Conservation (phyloP, 768 basidiomycete species). For the Rhodotorula toruloides region DNA sequence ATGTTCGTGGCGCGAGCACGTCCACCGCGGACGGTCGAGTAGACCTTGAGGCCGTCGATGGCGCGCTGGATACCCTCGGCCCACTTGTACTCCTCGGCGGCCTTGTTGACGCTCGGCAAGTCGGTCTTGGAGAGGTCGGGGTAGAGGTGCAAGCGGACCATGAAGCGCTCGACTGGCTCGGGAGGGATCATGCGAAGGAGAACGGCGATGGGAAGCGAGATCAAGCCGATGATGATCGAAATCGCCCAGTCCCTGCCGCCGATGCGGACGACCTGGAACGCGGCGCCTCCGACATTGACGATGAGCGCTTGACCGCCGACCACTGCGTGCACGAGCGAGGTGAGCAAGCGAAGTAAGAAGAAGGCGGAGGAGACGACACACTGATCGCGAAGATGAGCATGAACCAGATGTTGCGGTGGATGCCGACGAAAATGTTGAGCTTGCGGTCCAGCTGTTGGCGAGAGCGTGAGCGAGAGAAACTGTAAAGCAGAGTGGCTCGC, state of each 20-base stretch:
- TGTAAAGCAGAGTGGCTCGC: too few relatives aligned
- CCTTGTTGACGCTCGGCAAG: constrained; percentile 41
- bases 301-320: constrained; percentile 78
- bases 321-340: constrained; percentile 54
- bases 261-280: constrained; percentile 79
- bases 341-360: not conserved
- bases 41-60: constrained; percentile 78
- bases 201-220: constrained; percentile 81
- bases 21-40: constrained; percentile 73
- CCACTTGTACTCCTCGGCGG: constrained; percentile 31
- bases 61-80: constrained; percentile 71
- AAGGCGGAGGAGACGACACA: constrained; percentile 46
- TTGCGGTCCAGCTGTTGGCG: constrained; percentile 59
- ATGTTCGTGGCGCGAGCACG: constrained; percentile 30
- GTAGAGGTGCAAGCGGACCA: constrained; percentile 58
- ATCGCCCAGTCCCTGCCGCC: constrained; percentile 87
- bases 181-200: constrained; percentile 73
- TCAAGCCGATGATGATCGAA: constrained; percentile 74
- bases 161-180: constrained; percentile 63
- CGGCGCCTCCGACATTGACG: constrained; percentile 82
- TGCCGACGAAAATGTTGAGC: constrained; percentile 82
- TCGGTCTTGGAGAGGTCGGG: constrained; percentile 64
- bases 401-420: constrained; percentile 75
- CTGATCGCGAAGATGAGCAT: constrained; percentile 76
- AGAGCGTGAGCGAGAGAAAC: too few relatives aligned